These are phyloP conservation scores for Zizania palustris DNA, from an alignment of 202 grass and related monocot genomes.

Conservation along the genomic window DNA sequence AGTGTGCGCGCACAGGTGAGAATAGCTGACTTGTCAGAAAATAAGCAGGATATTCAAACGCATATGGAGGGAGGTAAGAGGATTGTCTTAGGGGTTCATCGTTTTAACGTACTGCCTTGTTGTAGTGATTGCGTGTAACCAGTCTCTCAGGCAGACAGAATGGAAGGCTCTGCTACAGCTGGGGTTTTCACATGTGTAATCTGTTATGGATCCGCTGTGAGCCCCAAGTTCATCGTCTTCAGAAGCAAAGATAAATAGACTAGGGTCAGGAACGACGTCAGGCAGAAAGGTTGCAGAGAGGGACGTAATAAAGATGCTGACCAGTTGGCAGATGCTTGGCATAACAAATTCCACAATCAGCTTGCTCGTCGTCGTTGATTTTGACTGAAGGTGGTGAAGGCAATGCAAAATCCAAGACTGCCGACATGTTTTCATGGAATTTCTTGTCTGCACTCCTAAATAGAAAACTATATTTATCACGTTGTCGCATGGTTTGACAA, in stretches of 20 bases:
- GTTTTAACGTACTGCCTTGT: conserved; percentile 68
- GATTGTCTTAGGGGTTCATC: conserved; percentile 4
- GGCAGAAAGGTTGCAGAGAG: neutral
- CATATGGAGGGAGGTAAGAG: neutral
- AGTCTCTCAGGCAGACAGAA: conserved; percentile 71
- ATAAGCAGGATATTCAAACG: conserved; percentile 4
- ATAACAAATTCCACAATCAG: conserved; percentile 93
- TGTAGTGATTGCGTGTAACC: conserved; percentile 80
- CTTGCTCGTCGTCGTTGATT: conserved; percentile 50
- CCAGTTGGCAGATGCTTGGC: conserved; percentile 63
- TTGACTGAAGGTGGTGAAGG: conserved; percentile 45
- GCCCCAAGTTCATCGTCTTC: conserved; percentile 80
- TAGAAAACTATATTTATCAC: neutral
- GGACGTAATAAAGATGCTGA: conserved; percentile 24
- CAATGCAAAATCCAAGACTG: conserved; percentile 55
- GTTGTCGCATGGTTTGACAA: neutral
- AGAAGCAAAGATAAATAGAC: conserved; percentile 19
- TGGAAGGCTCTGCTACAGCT: conserved; percentile 79
- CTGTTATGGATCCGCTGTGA: conserved; percentile 57
- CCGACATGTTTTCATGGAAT: conserved; percentile 72
- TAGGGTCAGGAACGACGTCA: neutral
- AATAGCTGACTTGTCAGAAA: neutral
- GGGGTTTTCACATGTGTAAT: conserved; percentile 75
- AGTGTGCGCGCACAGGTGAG: neutral
- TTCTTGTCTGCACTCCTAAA: conserved; percentile 54